Base-by-base conservation (phyloP, 164 flowering plant genomes). In the Pachysandra terminalis region DNA sequence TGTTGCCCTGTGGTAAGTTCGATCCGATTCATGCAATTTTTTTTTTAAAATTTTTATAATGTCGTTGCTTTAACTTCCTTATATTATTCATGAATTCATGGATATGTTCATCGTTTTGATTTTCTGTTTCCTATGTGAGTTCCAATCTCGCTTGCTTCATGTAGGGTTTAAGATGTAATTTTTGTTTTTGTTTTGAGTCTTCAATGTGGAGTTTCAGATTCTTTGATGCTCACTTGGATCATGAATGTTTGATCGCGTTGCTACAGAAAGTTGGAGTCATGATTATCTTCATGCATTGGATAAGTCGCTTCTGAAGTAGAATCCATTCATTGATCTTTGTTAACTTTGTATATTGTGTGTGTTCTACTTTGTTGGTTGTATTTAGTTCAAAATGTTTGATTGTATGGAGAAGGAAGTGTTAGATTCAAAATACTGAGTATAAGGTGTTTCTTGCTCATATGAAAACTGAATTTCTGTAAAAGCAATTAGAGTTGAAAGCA, bases 1-100 rank as follows among this genome's bases (percentile, higher is more conserved):
- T 32, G 6, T 28, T 64, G 9, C 19, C 52, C 48, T 28, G 32
- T 23, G 56, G 67, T 64, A 64, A 64, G 58, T 53, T 64, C 67
- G 57, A 10, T 61, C 22, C 25, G 52, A 54, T 56, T 13, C 62
- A 16, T 16, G 59, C 61, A 56, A 14, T 49, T 5, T 49, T 49
- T 49, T 32, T 19, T 2, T 49, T 49, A 5, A 5, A 4, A 19
- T 19, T 4, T 57, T 57, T 14, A 40, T 19, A 15, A 25, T 10
- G 12, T 57, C 40, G 16, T 17, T 19, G 9, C 28, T 41, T 41
- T 24, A 40, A 21, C 21, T 56, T 19, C 23, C 48, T 24, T 67
- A 14, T 2, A 10, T 0, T 23, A 7, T 56, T 25, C 28, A 0
- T 5, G 19, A 28, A 15, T 54, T 5, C 10, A 6, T 27, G 41